Conservation (phyloP, 2,329 filamentous ascomycete species). For the Pyrenochaeta sp. region DNA sequence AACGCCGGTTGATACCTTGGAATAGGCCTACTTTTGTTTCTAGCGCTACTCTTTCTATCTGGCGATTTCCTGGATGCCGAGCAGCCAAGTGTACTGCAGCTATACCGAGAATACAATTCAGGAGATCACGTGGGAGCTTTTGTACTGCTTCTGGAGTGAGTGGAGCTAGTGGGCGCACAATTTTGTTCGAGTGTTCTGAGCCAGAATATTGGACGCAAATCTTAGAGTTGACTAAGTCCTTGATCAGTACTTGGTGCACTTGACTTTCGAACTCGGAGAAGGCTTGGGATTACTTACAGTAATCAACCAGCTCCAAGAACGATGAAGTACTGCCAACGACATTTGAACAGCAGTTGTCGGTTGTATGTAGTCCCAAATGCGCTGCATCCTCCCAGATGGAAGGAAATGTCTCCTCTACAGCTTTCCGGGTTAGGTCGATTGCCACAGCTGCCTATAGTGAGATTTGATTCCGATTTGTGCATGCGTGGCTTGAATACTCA, state of each 20-base stretch:
- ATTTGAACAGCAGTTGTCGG: conserved; percentile 8
- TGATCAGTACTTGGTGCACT: conserved; percentile 6
- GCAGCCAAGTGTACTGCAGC: conserved; percentile 31
- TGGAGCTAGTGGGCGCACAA: conserved; percentile 15
- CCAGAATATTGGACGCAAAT: conserved; percentile 16
- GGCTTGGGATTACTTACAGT: too few species aligned
- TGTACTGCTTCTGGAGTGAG: conserved; percentile 16
- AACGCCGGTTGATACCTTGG: conserved; percentile 21
- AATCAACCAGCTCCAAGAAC: conserved; percentile 19
- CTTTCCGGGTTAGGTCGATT: conserved; percentile 20
- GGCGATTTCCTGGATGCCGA: conserved; percentile 18
- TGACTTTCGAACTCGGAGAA: too few species aligned
- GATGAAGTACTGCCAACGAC: conserved; percentile 7
- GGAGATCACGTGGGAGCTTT: conserved; percentile 21
- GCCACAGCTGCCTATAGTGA: conserved; percentile 14
- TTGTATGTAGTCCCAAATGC: conserved; percentile 15
- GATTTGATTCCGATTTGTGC: not conserved
- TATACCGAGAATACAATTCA: conserved; percentile 29
- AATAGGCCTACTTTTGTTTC: conserved; percentile 29
- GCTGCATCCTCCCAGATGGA: conserved; percentile 21
- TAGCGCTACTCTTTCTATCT: conserved; percentile 23
- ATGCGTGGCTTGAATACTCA: conserved; percentile 6
- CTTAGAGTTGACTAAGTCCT: conserved; percentile 19
- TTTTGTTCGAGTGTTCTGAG: conserved; percentile 7
- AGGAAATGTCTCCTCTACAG: conserved; percentile 14